phyloP scores from a whole-genome alignment of 805 yeast genomes.

The Cephaloascus albidus region DNA sequence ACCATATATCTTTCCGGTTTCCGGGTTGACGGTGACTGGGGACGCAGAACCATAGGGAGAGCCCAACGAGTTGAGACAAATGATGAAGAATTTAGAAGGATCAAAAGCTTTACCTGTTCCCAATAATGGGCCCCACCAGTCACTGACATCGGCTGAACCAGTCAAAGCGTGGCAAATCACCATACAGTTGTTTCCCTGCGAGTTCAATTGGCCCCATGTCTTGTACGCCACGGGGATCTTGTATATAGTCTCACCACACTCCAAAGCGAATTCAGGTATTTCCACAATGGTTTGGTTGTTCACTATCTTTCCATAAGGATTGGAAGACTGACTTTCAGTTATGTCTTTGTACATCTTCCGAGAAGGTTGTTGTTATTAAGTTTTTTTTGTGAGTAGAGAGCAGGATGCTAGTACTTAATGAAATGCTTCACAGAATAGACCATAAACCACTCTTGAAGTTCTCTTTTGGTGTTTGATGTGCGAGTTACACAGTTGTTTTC shows the following conservation, averaged over 20 bases:
- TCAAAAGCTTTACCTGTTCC: slow-evolving; percentile 87
- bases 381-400: not conserved
- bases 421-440: not conserved
- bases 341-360: slow-evolving; percentile 21
- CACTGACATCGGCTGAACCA: slow-evolving; percentile 90
- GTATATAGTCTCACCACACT: slow-evolving; percentile 66
- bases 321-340: slow-evolving; percentile 41
- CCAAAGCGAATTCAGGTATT: slow-evolving; percentile 66
- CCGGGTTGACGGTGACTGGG: slow-evolving; percentile 76
- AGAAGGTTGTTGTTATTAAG: not conserved
- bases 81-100: slow-evolving; percentile 75
- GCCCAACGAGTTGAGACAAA: slow-evolving; percentile 89
- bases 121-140: slow-evolving; percentile 98
- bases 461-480: not conserved
- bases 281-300: slow-evolving; percentile 70
- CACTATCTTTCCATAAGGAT: slow-evolving; percentile 65
- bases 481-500: not conserved
- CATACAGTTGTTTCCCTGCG: slow-evolving; percentile 61
- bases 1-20: slow-evolving; percentile 71
- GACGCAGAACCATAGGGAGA: slow-evolving; percentile 96
- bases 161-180: slow-evolving; percentile 95
- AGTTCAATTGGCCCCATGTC: slow-evolving; percentile 87
- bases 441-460: not conserved
- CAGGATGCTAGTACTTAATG: not conserved
- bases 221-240: slow-evolving; percentile 91